Evolutionary conservation across 768 basidiomycete genomes (phyloP).

Genomic region (Russula brevipes): DNA sequence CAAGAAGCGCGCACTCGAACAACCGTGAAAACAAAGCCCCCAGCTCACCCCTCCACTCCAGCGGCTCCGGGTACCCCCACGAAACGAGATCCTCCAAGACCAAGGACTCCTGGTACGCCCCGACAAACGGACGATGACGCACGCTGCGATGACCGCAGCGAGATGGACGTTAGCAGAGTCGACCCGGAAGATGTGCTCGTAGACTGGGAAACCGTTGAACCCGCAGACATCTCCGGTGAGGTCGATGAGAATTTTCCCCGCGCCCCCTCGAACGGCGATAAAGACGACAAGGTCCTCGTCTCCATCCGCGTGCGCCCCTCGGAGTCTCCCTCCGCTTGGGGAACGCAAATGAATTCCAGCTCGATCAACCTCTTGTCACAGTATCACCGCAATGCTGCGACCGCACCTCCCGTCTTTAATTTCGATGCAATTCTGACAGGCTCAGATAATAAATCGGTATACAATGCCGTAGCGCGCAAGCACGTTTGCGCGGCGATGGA

Average conservation of each 20-base stretch:
- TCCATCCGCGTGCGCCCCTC: conserved; percentile 72
- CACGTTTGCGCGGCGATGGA: conserved; percentile 93
- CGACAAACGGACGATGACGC: conserved; percentile 45
- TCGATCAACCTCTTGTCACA: conserved; percentile 59
- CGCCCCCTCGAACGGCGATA: conserved; percentile 48
- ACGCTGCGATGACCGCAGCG: conserved; percentile 47
- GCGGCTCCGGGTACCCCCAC: conserved; percentile 25
- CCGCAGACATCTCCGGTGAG: conserved; percentile 61
- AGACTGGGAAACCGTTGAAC: conserved; percentile 67
- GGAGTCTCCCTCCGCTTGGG: conserved; percentile 51
- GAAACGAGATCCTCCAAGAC: conserved; percentile 23
- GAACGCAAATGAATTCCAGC: conserved; percentile 38
- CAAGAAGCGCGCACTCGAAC: conserved; percentile 24
- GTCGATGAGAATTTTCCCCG: conserved; percentile 55
- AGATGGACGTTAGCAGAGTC: conserved; percentile 71
- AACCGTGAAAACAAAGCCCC: conserved; percentile 23
- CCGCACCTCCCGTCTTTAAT: conserved; percentile 47
- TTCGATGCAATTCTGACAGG: conserved; percentile 77
- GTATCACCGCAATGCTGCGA: conserved; percentile 43
- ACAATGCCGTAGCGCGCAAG: conserved; percentile 66
- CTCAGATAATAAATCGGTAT: conserved; percentile 74
- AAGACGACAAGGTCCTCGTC: conserved; percentile 81
- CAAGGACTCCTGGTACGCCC: conserved; percentile 36
- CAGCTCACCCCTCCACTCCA: conserved; percentile 14
- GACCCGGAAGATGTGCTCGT: conserved; percentile 74